Base-by-base conservation (phyloP, 2,329 filamentous ascomycete genomes). In the Podosphaera leucotricha region DNA sequence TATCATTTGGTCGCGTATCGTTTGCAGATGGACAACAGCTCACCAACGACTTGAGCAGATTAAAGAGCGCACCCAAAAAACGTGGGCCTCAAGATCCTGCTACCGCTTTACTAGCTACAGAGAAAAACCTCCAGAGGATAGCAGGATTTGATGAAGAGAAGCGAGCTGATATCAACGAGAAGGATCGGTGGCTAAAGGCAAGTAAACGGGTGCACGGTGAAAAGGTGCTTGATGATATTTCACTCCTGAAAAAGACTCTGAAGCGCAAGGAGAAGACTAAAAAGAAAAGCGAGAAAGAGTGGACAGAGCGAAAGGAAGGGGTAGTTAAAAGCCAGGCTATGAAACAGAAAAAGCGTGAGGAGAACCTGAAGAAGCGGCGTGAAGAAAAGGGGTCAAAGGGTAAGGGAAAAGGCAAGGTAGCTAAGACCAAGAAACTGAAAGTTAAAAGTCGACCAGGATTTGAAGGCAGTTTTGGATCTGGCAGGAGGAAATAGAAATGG, bases 121-220 rank as follows among this genome's bases (percentile, higher is more conserved):
- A 94, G 62, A 81, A 83, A 56, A 87, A 93, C 62, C 80, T 86
- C 63, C 75, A 78, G 54, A 78, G 85, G 22, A 64, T 95, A 24
- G 71, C 76, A 38, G 71, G 66, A 22, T 72, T 93, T 55, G 80
- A 87, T 53, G 73, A 78, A 1, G 72, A 75, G 51, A 92, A 93
- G 64, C 79, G 80, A 45, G 77, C 77, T 48, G 82, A 92, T 47
- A 78, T 95, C 38, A 76, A 85, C 48, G 83, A 94, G 61, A 95
- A 95, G 66, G 87, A 98, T 55, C 67, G 77, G 46, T 98, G 90
- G 90, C 67, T 94, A 47, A 87, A 81, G 41, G 90, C 90, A 2
- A 80, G 87, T 61, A 83, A 84, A 61, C 76, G 80, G 20, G 84
- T 80, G 1, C 82, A 92, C 59, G 90, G 90, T 41, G 86, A 93